Evolutionary conservation across 306 rosid genomes (phyloP), one percentile per base, ranked within the genome.

Genomic region (Macrotyloma uniflorum): DNA sequence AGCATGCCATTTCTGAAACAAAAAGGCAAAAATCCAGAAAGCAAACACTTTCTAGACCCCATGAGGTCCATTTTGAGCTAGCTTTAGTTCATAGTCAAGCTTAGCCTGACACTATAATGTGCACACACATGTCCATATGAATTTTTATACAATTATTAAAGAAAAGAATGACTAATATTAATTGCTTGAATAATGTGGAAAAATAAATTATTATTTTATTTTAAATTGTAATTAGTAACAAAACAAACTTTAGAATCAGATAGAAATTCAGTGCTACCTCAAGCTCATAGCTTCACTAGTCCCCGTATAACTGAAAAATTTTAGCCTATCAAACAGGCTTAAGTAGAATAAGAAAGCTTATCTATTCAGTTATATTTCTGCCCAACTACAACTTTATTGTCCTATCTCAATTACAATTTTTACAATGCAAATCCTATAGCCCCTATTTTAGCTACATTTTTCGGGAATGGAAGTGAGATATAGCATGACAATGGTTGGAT

Each of bases 381-480:
- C 53, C 18, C 74, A 57, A 4, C 42, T 46, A 45, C 80, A 9
- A 18, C 70, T 38, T 0, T 26, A 26, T 14, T n/a, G 10, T 72
- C 43, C 23, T 8, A 33, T 26, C 40, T 53, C 66, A 9, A 43
- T 67, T 36, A 43, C 16, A 40, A 67, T 62, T 36, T 5, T 40
- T 40, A 50, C 13, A 62, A 65, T 28, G 76, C 74, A 70, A 38
- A 70, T 14, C 54, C 72, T 12, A 68, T 53, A 70, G 38, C 45
- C 78, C 57, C 49, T 36, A 50, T 14, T n/a, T 14, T n/a, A 24
- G 20, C 72, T 16, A 26, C 0, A 18, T 63, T 28, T 46, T 64
- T 46, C n/a, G 12, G 16, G 8, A 19, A 49, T 35, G 68, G 77
- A n/a, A 28, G 67, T 40, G 61, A 20, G 35, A 72, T 57, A 67